Percentiles rank a stretch among this genome's conserved stretches.
phyloP scores from a whole-genome alignment of 179 eudicot species.

The Silene coronaria region DNA sequence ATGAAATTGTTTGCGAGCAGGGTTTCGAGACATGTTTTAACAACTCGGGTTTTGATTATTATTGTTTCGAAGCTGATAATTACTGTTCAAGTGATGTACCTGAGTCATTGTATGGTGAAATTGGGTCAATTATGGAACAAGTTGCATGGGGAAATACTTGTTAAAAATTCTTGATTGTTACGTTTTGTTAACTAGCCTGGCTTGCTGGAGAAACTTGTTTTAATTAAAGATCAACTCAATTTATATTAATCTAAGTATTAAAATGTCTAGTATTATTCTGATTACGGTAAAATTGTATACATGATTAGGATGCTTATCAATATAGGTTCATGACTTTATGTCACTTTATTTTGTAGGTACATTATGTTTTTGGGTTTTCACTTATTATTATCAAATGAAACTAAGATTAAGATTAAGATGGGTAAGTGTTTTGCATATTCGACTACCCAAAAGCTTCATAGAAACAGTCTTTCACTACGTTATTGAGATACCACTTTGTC shows the following conservation, averaged over 20 bases:
- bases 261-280: too few species aligned
- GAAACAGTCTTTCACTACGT: too few species aligned
- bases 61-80: constrained; percentile 44
- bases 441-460: too few species aligned
- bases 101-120: constrained; percentile 36
- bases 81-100: constrained; percentile 33
- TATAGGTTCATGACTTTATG: too few species aligned
- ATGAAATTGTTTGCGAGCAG: constrained; percentile 22
- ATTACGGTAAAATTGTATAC: too few species aligned
- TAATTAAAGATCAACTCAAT: background rate
- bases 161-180: background rate
- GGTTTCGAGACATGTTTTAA: constrained; percentile 31
- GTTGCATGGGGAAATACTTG: constrained; percentile 52
- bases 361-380: background rate
- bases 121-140: constrained; percentile 40
- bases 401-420: background rate
- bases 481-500: too few species aligned
- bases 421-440: too few species aligned
- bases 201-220: background rate
- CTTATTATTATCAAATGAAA: background rate
- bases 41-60: constrained; percentile 42
- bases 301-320: too few species aligned
- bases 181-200: constrained; percentile 1
- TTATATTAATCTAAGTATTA: too few species aligned
- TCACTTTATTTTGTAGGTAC: background rate